Evolutionary conservation across 768 basidiomycete species (phyloP).

Genomic region (Galerina marginata): DNA sequence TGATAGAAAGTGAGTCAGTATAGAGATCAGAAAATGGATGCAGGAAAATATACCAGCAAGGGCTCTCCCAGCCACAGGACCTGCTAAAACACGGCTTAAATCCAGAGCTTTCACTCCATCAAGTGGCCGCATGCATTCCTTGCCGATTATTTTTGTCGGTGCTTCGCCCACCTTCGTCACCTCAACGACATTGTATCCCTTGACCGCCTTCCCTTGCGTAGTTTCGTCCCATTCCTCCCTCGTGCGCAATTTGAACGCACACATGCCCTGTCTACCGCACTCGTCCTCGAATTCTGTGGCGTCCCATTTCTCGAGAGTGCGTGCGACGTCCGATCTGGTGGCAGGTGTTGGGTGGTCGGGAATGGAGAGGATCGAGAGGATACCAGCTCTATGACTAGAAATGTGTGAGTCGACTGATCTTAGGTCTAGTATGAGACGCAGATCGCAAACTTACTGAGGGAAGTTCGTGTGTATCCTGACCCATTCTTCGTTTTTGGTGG

Average conservation of each 20-base stretch:
- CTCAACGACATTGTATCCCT: conserved; percentile 45
- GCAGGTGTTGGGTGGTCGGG: conserved; percentile 30
- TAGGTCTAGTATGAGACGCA: neutral
- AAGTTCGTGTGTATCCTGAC: conserved; percentile 70
- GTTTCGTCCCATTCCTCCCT: conserved; percentile 56
- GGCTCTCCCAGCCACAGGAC: conserved; percentile 59
- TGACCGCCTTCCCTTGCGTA: conserved; percentile 49
- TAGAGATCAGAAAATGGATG: neutral
- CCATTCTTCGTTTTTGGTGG: conserved; percentile 52
- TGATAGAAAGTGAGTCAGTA: neutral
- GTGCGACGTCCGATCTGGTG: conserved; percentile 42
- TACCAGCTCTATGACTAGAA: conserved; percentile 54
- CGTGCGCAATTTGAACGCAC: conserved; percentile 54
- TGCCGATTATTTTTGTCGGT: conserved; percentile 26
- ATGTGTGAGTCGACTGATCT: neutral
- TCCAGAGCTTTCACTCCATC: conserved; percentile 61
- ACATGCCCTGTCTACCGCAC: conserved; percentile 50
- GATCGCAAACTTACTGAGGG: conserved; percentile 51
- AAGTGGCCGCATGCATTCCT: conserved; percentile 38
- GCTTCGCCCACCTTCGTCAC: conserved; percentile 55
- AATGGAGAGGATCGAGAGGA: conserved; percentile 50
- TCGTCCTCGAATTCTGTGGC: conserved; percentile 52
- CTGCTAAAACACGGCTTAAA: conserved; percentile 62
- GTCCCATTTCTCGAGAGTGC: conserved; percentile 46
- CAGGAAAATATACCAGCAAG: conserved; percentile 49